Base-by-base conservation (phyloP, 306 rosid species). In the Calophaca sinica region DNA sequence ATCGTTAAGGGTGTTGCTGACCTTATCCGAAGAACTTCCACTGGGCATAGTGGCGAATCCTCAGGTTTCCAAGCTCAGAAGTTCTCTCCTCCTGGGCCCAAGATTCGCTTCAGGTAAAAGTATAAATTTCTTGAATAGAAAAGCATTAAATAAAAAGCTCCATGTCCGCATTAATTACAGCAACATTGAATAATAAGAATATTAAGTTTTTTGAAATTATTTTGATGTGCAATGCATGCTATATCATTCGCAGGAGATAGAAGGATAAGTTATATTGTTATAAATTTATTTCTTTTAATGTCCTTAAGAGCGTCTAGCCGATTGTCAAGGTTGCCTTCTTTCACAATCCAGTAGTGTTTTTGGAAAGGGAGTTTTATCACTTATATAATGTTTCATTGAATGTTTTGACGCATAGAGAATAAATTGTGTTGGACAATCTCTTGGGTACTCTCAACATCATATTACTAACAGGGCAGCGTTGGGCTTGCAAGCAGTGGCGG, bases 1-100 rank as follows among this genome's bases (percentile, higher is more conserved):
- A 90, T 94, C 29, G 98, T 94, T 76, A 94, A 86, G 87, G 97
- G 97, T 70, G 98, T 94, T 66, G 97, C 97, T 39, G 98, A 92
- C 85, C 96, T 94, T 77, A 86, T 94, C 60, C 87, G 98, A 77
- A 91, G 94, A 92, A 91, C 96, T 52, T 87, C 98, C 4, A n/a
- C 87, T 53, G 92, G 88, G 62, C 87, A 85, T 8, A 64, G 76
- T 50, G 93, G 87, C 28, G 97, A 90, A 69, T 73, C 90, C 64
- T 81, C 89, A 29, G 80, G 87, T 82, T 82, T 88, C n/a, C 96
- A 89, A 20, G 70, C 87, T 79, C 91, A 83, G 70, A 86, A 74
- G 74, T 81, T 87, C 64, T 72, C 88, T 62, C 86, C 88, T 59
- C 94, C 98, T 14, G 86, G 91, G 74, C 91, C 87, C 3, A 91